phyloP scores from a whole-genome alignment of 2,329 filamentous ascomycete species.

The Knufia fluminis region DNA sequence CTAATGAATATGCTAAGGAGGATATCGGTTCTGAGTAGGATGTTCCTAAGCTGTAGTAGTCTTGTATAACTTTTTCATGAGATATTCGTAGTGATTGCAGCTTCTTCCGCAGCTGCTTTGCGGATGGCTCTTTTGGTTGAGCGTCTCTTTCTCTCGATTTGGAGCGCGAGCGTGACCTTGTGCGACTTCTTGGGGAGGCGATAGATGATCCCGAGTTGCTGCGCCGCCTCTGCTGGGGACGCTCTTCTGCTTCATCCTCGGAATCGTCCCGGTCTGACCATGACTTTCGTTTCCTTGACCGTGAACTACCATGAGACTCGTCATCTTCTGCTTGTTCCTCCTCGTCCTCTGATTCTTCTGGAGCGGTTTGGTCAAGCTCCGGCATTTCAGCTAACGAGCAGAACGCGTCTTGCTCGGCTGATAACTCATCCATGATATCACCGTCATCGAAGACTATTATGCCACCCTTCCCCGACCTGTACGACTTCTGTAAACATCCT shows the following conservation, averaged over 20 bases:
- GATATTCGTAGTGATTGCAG: slow-evolving; percentile 66
- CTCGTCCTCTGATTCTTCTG: slow-evolving; percentile 51
- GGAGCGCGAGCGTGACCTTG: slow-evolving; percentile 37
- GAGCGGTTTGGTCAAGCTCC: slow-evolving; percentile 66
- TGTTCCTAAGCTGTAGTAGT: slow-evolving; percentile 78
- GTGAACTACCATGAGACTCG: slow-evolving; percentile 43
- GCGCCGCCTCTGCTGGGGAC: slow-evolving; percentile 68
- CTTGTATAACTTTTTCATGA: slow-evolving; percentile 64
- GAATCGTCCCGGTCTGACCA: slow-evolving; percentile 64
- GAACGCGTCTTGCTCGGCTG: slow-evolving; percentile 68
- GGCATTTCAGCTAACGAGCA: slow-evolving; percentile 84
- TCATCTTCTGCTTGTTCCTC: slow-evolving; percentile 51
- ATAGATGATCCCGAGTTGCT: slow-evolving; percentile 61
- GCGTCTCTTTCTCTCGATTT: slow-evolving; percentile 33
- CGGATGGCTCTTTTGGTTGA: slow-evolving; percentile 53
- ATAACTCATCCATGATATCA: slow-evolving; percentile 78
- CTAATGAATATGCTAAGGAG: slow-evolving; percentile 86
- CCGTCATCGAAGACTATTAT: slow-evolving; percentile 94
- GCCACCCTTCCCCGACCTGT: slow-evolving; percentile 71
- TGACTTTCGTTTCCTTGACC: slow-evolving; percentile 63
- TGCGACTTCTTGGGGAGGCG: slow-evolving; percentile 33
- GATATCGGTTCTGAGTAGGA: slow-evolving; percentile 94
- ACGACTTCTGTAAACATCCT: slow-evolving; percentile 62
- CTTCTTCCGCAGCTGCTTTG: slow-evolving; percentile 60
- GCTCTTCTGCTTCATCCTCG: slow-evolving; percentile 51